Evolutionary conservation across 768 basidiomycete species (phyloP), one percentile per base, ranked within the genome.

Genomic region (Pulveroboletus sp.): DNA sequence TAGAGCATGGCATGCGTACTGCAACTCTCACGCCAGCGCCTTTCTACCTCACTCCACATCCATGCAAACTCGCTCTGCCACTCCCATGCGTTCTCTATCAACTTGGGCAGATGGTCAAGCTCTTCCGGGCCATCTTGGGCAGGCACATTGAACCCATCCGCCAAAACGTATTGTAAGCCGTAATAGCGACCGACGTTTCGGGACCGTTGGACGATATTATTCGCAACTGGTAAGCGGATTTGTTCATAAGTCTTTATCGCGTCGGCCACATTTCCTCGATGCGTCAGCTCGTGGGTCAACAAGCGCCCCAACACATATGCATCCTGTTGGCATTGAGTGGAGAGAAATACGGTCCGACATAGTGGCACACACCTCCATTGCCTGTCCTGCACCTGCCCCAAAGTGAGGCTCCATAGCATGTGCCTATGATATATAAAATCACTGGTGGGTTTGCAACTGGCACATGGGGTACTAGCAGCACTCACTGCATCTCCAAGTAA

Each of bases 401-500:
- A 74, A 67, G 52, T 76, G 69, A 0, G 76, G 75, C 4, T 70
- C 63, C 69, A 76, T 75, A 0, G 71, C 75, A 58, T 79, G 76
- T 0, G 75, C 76, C 76, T 64, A 36, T n/a, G 34, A 10, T 11
- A 33, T 17, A 38, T 25, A 58, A 46, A 52, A 29, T 40, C 19
- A 7, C 36, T 20, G 40, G 16, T 39, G 25, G 13, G 12, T 38
- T 38, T 37, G n/a, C n/a, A n/a, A 34, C 17, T 6, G 44, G 23
- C 8, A 19, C 6, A 17, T 29, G 5, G 24, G 29, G 35, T n/a
- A n/a, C n/a, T n/a, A n/a, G n/a, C 14, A 19, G 35, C 48, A n/a
- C 59, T 67, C 51, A 75, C 74, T 6, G 80, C 72, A 50, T 81
- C 80, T 20, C 79, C 80, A 3, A 75, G 58, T 11, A 82, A 61